A percentile compares a stretch with the other conserved stretches of the same genome.
These are phyloP conservation scores for Rhizopogon sp. DNA, from an alignment of 768 basidiomycete genomes.

Conservation along the genomic window DNA sequence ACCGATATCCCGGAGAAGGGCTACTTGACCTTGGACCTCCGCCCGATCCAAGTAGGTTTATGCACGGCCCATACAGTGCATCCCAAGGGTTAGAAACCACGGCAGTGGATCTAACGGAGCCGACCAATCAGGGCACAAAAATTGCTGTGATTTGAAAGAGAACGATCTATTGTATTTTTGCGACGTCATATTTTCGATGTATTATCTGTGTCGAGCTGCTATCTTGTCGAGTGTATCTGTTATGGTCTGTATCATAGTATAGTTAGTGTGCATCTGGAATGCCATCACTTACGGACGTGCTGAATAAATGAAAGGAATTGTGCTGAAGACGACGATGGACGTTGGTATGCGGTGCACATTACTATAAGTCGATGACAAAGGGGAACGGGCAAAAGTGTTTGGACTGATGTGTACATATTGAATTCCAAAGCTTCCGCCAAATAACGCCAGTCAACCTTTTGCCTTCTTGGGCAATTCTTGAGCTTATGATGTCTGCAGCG, in stretches of 20 bases:
- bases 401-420: constrained; percentile 14
- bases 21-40: constrained; percentile 9
- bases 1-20: constrained; percentile 12
- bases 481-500: constrained; percentile 12
- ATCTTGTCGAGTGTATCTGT: neutral
- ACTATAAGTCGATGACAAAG: neutral
- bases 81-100: constrained; percentile 1
- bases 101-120: neutral
- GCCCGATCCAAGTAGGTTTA: constrained; percentile 3
- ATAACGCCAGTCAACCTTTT: constrained; percentile 5
- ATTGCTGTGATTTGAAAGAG: neutral
- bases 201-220: neutral
- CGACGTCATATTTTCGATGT: constrained; percentile 2
- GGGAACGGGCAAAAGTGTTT: constrained; percentile 1
- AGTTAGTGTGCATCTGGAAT: constrained; percentile 4
- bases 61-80: neutral
- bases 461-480: neutral
- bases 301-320: neutral
- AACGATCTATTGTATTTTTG: neutral
- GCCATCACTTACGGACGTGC: neutral
- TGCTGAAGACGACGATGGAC: neutral
- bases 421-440: constrained; percentile 4
- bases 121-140: neutral
- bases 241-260: constrained; percentile 7
- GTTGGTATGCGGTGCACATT: too few species aligned